phyloP scores from a whole-genome alignment of 495 filamentous ascomycete genomes.

The Penicillium manginii region DNA sequence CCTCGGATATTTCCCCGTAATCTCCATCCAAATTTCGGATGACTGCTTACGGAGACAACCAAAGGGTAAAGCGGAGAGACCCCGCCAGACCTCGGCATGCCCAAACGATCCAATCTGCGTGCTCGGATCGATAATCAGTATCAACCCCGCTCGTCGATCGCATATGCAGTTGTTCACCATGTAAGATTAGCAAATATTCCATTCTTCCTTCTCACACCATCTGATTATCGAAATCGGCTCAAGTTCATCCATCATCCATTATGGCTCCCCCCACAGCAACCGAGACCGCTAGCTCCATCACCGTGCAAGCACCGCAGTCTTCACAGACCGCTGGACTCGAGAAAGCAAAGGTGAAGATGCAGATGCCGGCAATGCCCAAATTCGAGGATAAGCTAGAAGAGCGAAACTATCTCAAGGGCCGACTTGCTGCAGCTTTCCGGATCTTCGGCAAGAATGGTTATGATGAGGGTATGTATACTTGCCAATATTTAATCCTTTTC shows the following conservation, averaged over 20 bases:
- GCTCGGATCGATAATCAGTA: constrained; percentile 6
- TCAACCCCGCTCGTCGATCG: constrained; percentile 4
- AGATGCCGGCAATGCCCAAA: constrained; percentile 52
- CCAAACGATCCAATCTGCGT: constrained; percentile 12
- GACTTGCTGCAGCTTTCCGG: constrained; percentile 67
- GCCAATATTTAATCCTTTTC: no score
- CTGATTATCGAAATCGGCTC: background rate
- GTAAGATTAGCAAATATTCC: background rate
- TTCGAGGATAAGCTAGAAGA: constrained; percentile 66
- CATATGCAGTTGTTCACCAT: background rate
- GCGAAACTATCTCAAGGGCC: constrained; percentile 66
- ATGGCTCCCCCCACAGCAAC: constrained; percentile 40
- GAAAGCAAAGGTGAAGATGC: constrained; percentile 49
- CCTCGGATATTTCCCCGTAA: background rate
- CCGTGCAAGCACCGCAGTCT: constrained; percentile 26
- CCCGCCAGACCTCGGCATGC: constrained; percentile 7
- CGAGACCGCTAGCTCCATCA: constrained; percentile 26
- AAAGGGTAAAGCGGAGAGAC: constrained; percentile 7
- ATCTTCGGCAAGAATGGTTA: constrained; percentile 72
- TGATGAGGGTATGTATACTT: constrained; percentile 52
- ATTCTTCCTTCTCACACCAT: background rate
- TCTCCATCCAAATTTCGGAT: background rate
- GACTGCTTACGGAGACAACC: background rate
- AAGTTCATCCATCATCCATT: background rate
- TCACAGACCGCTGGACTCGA: constrained; percentile 32